Evolutionary conservation across 2,329 filamentous ascomycete genomes (phyloP).

Genomic region (Nemania sp.): DNA sequence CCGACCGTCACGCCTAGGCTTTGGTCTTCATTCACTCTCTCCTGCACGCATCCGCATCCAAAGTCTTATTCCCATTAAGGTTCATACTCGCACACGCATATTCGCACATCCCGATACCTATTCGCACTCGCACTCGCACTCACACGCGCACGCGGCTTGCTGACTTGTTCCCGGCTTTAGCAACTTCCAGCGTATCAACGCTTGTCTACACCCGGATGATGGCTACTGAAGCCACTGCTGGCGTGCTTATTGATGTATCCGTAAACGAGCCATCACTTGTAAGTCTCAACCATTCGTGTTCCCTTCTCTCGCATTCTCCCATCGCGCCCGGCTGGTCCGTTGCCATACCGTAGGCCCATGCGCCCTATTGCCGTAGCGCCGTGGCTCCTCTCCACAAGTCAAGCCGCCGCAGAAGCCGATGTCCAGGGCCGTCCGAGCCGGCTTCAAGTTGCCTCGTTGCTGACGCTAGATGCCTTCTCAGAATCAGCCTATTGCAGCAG

Average conservation of each 20-base stretch:
- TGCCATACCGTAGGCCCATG: no score
- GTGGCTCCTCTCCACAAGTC: no score
- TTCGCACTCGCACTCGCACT: background rate
- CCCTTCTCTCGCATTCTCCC: no score
- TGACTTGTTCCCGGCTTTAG: background rate
- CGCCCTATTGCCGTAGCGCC: background rate
- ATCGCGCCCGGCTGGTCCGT: no score
- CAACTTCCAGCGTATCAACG: constrained; percentile 13
- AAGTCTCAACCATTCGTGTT: constrained; percentile 28
- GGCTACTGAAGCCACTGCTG: constrained; percentile 41
- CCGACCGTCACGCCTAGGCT: no score
- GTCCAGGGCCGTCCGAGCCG: no score
- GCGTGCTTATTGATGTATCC: constrained; percentile 40
- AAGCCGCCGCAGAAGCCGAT: no score
- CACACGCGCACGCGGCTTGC: constrained; percentile 10
- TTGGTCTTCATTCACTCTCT: no score
- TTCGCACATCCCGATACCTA: background rate
- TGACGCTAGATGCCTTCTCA: constrained; percentile 14
- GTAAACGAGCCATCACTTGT: constrained; percentile 39
- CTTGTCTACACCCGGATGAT: constrained; percentile 39
- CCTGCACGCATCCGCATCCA: no score
- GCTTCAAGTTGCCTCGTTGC: no score
- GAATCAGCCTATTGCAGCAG: constrained; percentile 18
- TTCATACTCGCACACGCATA: no score
- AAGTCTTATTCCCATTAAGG: no score